A percentile compares a stretch with the other conserved stretches of the same genome.
phyloP scores from a whole-genome alignment of 2,329 filamentous ascomycete genomes.

The Claviceps sp. region DNA sequence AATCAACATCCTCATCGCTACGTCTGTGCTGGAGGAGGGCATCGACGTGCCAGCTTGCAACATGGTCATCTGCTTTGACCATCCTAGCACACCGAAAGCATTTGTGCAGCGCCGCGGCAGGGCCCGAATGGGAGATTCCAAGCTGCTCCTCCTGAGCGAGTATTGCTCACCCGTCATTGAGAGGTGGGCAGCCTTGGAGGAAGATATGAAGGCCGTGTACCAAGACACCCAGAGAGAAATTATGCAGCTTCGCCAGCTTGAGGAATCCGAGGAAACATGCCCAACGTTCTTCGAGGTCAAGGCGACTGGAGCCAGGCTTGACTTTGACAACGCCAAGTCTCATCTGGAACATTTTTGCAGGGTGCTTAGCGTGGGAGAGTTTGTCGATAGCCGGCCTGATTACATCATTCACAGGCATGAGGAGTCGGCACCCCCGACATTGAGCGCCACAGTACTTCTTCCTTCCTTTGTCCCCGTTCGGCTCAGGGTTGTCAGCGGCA shows the following conservation, averaged over 20 bases:
- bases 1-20: slow-evolving; percentile 46
- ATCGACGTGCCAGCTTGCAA: slow-evolving; percentile 55
- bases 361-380: slow-evolving; percentile 41
- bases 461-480: slow-evolving; percentile 52
- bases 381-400: slow-evolving; percentile 52
- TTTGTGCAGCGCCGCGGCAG: slow-evolving; percentile 45
- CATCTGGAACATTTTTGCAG: slow-evolving; percentile 76
- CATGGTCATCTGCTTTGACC: slow-evolving; percentile 44
- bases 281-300: slow-evolving; percentile 22
- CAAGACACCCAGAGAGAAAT: slow-evolving; percentile 46
- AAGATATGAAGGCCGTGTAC: slow-evolving; percentile 58
- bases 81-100: slow-evolving; percentile 35
- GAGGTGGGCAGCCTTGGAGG: slow-evolving; percentile 55
- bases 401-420: slow-evolving; percentile 42
- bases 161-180: slow-evolving; percentile 13
- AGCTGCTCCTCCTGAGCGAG: slow-evolving; percentile 33
- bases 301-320: slow-evolving; percentile 48
- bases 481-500: slow-evolving; percentile 15
- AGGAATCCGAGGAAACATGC: slow-evolving; percentile 24
- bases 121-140: slow-evolving; percentile 36
- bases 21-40: slow-evolving; percentile 52
- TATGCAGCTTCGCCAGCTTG: slow-evolving; percentile 30
- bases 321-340: slow-evolving; percentile 57
- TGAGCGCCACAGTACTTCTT: slow-evolving; percentile 52
- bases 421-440: slow-evolving; percentile 13